Conservation (phyloP, 352 stramenopile species). For the Thalassiosira livingstoniorum region DNA sequence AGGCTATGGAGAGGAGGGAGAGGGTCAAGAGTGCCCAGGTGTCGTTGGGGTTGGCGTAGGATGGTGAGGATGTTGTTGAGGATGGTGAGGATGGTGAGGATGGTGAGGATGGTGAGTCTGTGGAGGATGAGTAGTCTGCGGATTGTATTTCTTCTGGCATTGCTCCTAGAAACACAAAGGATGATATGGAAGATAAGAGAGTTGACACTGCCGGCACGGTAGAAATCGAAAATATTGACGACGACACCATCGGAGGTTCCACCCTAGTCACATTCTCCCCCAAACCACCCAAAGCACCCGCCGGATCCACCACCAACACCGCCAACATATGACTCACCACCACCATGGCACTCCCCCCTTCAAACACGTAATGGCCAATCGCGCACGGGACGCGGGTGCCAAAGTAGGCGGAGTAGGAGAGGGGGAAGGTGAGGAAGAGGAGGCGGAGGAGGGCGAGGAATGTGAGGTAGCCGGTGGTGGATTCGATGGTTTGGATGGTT, state of each 20-base stretch:
- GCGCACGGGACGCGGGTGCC: slow-evolving; percentile 73
- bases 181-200: neutral
- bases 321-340: slow-evolving; percentile 71
- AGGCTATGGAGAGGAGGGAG: slow-evolving; percentile 62
- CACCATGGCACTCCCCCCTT: slow-evolving; percentile 59
- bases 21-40: slow-evolving; percentile 71
- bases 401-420: slow-evolving; percentile 79
- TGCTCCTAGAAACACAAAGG: too few species aligned
- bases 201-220: neutral
- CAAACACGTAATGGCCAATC: slow-evolving; percentile 71
- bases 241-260: too few species aligned
- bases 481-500: slow-evolving; percentile 41
- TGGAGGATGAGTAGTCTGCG: neutral
- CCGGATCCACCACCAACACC: slow-evolving; percentile 69
- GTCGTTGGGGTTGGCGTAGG: slow-evolving; percentile 13
- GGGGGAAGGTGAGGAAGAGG: slow-evolving; percentile 67
- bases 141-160: neutral
- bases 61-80: too few species aligned
- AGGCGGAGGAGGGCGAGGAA: slow-evolving; percentile 65
- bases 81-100: neutral
- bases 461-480: slow-evolving; percentile 50
- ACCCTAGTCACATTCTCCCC: neutral
- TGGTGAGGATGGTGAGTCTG: neutral
- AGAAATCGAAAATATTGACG: too few species aligned
- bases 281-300: slow-evolving; percentile 23